Conservation (phyloP, 2,329 filamentous ascomycete species). For the Raffaelea deltoideospora region DNA sequence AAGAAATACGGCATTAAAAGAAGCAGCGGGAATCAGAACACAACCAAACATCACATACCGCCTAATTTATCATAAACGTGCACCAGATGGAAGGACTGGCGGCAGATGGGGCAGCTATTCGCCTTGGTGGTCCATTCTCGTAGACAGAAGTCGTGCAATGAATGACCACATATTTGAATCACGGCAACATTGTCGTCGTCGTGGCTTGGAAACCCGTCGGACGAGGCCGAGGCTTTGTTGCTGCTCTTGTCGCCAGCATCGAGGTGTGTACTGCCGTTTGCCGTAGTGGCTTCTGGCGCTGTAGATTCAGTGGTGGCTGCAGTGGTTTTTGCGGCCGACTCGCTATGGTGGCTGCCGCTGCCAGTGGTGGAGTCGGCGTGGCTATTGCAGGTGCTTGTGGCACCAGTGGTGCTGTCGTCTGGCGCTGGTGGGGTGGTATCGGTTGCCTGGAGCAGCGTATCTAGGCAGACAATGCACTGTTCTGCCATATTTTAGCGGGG, state of each 20-base stretch:
- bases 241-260: too few species aligned
- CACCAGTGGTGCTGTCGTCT: neutral
- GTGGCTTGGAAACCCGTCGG: too few species aligned
- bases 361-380: too few species aligned
- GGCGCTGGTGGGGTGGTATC: slow-evolving; percentile 13
- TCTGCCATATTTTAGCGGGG: slow-evolving; percentile 32
- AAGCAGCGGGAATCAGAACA: too few species aligned
- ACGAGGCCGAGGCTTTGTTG: too few species aligned
- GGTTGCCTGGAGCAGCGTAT: slow-evolving; percentile 29
- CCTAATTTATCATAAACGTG: slow-evolving; percentile 67
- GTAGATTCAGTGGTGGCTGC: neutral
- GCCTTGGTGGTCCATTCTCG: slow-evolving; percentile 91
- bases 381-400: neutral
- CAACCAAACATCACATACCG: slow-evolving; percentile 32
- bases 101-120: slow-evolving; percentile 96
- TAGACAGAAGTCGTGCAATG: slow-evolving; percentile 83
- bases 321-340: neutral
- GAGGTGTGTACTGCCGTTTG: slow-evolving; percentile 4
- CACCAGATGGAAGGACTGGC: slow-evolving; percentile 79
- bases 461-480: slow-evolving; percentile 57
- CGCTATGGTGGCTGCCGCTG: neutral
- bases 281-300: neutral
- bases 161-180: slow-evolving; percentile 69
- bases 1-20: neutral
- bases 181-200: slow-evolving; percentile 35